Evolutionary conservation across 1,139 yeast species (phyloP).

Genomic region (Saccharomyces hybrid): DNA sequence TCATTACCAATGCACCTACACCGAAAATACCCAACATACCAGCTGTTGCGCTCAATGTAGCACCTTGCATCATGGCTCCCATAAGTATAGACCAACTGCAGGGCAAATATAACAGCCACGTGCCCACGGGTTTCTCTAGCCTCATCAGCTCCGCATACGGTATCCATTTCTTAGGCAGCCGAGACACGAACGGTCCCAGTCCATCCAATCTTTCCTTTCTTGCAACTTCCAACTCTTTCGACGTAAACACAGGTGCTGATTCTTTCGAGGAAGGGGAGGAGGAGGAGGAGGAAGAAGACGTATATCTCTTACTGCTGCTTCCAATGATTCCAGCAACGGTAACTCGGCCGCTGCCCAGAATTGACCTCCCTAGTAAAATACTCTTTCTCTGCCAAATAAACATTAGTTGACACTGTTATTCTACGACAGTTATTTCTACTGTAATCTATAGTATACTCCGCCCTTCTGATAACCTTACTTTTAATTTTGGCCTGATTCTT

Average conservation of each 20-base stretch:
- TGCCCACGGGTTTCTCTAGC: conserved; percentile 89
- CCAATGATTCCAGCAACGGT: background rate
- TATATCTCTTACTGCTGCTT: background rate
- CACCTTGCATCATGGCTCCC: conserved; percentile 70
- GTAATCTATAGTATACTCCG: background rate
- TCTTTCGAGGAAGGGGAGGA: background rate
- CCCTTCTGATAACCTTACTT: background rate
- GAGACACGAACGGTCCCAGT: conserved; percentile 50
- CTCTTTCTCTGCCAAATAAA: background rate
- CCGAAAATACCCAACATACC: conserved; percentile 62
- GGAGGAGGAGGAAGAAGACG: background rate
- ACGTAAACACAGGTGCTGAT: conserved; percentile 34
- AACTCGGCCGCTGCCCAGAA: background rate
- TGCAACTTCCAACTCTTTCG: conserved; percentile 51
- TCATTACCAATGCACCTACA: conserved; percentile 80
- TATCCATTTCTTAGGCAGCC: conserved; percentile 61
- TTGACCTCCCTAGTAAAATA: background rate
- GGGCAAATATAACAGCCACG: conserved; percentile 74
- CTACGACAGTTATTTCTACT: background rate
- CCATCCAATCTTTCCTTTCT: conserved; percentile 48
- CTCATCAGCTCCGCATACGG: conserved; percentile 92
- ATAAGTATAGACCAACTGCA: conserved; percentile 51
- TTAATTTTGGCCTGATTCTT: background rate
- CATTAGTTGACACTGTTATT: background rate
- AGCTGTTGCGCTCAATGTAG: conserved; percentile 55